phyloP scores from a whole-genome alignment of 176 grass and related monocot genomes.

The Lolium multiflorum region DNA sequence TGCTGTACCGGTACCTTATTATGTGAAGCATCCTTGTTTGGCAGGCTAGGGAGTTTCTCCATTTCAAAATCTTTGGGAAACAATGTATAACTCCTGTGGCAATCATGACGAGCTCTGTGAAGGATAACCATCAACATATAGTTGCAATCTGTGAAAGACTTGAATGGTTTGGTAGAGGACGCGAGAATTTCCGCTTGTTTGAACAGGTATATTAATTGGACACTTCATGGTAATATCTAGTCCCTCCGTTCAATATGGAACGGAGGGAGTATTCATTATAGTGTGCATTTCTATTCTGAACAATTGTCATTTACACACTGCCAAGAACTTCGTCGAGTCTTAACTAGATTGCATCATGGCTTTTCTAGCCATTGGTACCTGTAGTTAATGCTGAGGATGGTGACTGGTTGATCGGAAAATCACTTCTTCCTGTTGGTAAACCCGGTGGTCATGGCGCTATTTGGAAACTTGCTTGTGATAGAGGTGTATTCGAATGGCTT shows the following conservation, averaged over 20 bases:
- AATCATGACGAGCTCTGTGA: conserved; percentile 98
- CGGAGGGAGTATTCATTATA: not conserved
- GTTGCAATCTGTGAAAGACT: conserved; percentile 78
- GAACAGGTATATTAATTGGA: conserved; percentile 68
- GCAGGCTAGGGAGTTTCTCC: conserved; percentile 94
- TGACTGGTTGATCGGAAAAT: conserved; percentile 75
- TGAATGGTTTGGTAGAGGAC: conserved; percentile 88
- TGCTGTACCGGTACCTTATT: not conserved
- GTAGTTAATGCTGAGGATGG: conserved; percentile 87
- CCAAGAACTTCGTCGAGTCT: conserved; percentile 1
- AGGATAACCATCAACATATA: conserved; percentile 94
- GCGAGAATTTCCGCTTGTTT: conserved; percentile 82
- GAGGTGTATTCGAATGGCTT: conserved; percentile 88
- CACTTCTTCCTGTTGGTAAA: conserved; percentile 83
- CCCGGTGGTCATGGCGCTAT: conserved; percentile 94
- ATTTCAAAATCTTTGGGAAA: conserved; percentile 90
- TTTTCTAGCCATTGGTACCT: conserved; percentile 87
- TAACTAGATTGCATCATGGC: conserved; percentile 36
- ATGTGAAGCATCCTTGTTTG: conserved; percentile 15
- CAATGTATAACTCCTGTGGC: conserved; percentile 93
- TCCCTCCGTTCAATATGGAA: too few relatives aligned
- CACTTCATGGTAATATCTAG: too few relatives aligned
- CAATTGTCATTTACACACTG: not conserved
- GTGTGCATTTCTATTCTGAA: conserved; percentile 28
- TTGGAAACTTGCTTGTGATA: conserved; percentile 93